Evolutionary conservation across 139 green algal genomes (phyloP), one percentile per base, ranked within the genome.

Genomic region (Closterium sp.): DNA sequence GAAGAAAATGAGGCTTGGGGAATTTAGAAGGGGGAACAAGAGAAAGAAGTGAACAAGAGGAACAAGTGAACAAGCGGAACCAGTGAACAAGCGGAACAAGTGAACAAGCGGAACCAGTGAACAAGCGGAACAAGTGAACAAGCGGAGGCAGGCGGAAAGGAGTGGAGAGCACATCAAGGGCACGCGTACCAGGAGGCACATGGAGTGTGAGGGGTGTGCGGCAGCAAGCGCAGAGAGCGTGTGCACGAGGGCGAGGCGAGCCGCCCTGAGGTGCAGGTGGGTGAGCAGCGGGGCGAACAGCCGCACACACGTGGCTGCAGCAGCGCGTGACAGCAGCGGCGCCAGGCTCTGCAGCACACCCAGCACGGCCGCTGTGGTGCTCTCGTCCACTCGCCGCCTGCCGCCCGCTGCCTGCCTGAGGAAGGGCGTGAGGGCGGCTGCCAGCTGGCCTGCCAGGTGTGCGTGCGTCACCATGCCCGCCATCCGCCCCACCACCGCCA

Each of bases 401-500:
- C 31, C 73, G 17, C 89, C 70, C 62, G 62, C 62, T 27, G 62
- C 62, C 62, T 79, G 62, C 17, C 90, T 24, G 79, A 92, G 31
- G 9, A 92, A 91, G 11, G 90, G 90, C 90, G 24, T 84, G 10
- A 92, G 90, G 1, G 31, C 90, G 1, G 28, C 70, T 11, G 31
- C 73, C 31, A 92, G 73, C 73, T 90, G 32, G 27, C 30, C 70
- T 28, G 90, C 70, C 22, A 34, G 85, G 32, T 91, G 13, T 3
- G 27, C 9, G 10, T 38, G 27, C 10, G 34, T 62, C 34, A 92
- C 90, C 30, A 91, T 28, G 30, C 85, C 30, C 19, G 85, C 91
- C n/a, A 92, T n/a, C 1, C 70, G 70, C 31, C 91, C 90, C 85
- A 92, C 85, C 31, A 92, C 21, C 79, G 24, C 28, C 70, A 92